These are phyloP conservation scores for Blastomyces silverae DNA, from an alignment of 2,329 filamentous ascomycete genomes.

Conservation along the genomic window DNA sequence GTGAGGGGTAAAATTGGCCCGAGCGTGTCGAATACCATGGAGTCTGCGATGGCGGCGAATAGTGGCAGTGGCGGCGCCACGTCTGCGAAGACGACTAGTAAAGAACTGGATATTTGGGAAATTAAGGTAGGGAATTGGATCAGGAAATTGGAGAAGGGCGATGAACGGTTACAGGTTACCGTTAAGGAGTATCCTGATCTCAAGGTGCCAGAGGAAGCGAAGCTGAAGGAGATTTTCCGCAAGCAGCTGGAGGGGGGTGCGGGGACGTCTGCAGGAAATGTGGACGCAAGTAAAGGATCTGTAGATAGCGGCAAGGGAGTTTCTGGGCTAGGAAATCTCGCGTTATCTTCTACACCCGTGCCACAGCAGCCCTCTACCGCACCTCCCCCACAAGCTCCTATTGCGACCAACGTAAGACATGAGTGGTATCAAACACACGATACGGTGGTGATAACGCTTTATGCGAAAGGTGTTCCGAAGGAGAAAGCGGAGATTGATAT, in stretches of 20 bases:
- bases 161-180: constrained; percentile 42
- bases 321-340: neutral
- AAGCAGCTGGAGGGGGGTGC: constrained; percentile 26
- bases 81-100: constrained; percentile 24
- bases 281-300: constrained; percentile 14
- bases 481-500: constrained; percentile 51
- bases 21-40: constrained; percentile 24
- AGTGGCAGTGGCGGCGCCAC: constrained; percentile 9
- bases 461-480: constrained; percentile 58
- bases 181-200: constrained; percentile 51
- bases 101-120: constrained; percentile 51
- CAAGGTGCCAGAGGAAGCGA: constrained; percentile 39
- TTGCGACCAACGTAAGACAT: constrained; percentile 55
- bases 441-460: constrained; percentile 57
- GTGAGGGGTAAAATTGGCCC: constrained; percentile 47
- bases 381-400: constrained; percentile 30
- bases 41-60: constrained; percentile 27
- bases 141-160: constrained; percentile 44
- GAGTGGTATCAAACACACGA: constrained; percentile 62
- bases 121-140: constrained; percentile 51
- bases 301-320: constrained; percentile 15
- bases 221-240: constrained; percentile 33
- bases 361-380: constrained; percentile 9
- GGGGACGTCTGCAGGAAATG: constrained; percentile 12
- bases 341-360: neutral